phyloP scores from a whole-genome alignment of 2,329 filamentous ascomycete genomes.

The Chrysosporium queenslandicum region DNA sequence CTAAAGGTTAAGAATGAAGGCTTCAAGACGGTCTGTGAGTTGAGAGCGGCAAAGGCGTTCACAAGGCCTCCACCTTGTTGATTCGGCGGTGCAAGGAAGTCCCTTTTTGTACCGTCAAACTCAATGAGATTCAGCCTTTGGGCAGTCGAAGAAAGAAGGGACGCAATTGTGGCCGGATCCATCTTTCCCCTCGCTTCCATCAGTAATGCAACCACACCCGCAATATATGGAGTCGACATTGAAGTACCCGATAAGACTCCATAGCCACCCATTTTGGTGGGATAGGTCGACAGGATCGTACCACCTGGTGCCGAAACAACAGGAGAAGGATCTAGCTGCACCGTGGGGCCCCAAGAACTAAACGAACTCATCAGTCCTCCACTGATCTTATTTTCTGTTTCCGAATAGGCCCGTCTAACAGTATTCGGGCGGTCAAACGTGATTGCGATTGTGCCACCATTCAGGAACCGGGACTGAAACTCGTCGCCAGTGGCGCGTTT shows the following conservation, averaged over 20 bases:
- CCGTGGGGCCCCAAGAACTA: constrained; percentile 50
- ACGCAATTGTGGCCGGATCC: neutral
- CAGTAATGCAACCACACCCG: constrained; percentile 11
- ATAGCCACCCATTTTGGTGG: constrained; percentile 4
- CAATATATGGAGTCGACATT: constrained; percentile 7
- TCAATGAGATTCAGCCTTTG: constrained; percentile 8
- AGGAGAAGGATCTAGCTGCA: constrained; percentile 10
- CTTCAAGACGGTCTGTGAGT: neutral
- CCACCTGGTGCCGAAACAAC: constrained; percentile 6
- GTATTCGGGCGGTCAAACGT: constrained; percentile 3
- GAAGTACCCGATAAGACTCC: constrained; percentile 10
- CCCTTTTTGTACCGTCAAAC: neutral
- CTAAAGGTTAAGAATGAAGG: constrained; percentile 3
- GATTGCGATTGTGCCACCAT: constrained; percentile 1
- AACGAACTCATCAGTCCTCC: constrained; percentile 46
- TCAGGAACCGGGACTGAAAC: neutral
- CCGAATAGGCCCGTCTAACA: neutral
- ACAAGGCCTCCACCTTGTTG: constrained; percentile 13
- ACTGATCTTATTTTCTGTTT: constrained; percentile 22
- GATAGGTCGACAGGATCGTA: constrained; percentile 8
- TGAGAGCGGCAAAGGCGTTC: constrained; percentile 4
- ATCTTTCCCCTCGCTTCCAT: constrained; percentile 3
- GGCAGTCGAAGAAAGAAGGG: neutral
- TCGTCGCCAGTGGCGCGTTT: constrained; percentile 10
- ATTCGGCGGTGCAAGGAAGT: constrained; percentile 9